A percentile compares a stretch with the other conserved stretches of the same genome.
These are phyloP conservation scores for Diplotaxis tenuifolia DNA, from an alignment of 345 rosid genomes.

Conservation along the genomic window DNA sequence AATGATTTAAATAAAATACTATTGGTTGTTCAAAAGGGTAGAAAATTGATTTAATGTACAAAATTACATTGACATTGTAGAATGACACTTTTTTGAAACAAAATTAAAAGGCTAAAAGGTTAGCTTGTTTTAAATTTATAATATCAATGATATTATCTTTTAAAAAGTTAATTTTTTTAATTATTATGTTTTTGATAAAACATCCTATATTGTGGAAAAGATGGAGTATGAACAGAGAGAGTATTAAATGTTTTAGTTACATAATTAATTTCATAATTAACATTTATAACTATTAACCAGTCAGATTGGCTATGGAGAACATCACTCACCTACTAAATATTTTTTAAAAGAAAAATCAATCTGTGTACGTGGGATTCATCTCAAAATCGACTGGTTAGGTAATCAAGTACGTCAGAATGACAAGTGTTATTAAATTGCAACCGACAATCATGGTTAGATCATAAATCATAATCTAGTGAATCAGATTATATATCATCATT, in stretches of 20 bases:
- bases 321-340: neutral
- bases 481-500: constrained; percentile 14
- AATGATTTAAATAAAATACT: no score
- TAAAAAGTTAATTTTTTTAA: no score
- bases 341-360: neutral
- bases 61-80: no score
- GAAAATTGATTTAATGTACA: no score
- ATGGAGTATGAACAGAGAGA: no score
- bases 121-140: no score
- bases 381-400: neutral
- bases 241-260: neutral
- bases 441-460: constrained; percentile 25
- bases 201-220: no score
- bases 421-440: constrained; percentile 1
- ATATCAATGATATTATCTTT: no score
- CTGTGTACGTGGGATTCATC: neutral
- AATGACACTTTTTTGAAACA: no score
- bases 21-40: no score
- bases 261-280: neutral
- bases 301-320: neutral
- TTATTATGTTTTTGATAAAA: no score
- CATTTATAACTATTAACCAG: neutral
- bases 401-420: neutral
- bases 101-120: no score
- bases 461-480: neutral